phyloP scores from a whole-genome alignment of 305 asterid genomes.

The Solanum hybrid region DNA sequence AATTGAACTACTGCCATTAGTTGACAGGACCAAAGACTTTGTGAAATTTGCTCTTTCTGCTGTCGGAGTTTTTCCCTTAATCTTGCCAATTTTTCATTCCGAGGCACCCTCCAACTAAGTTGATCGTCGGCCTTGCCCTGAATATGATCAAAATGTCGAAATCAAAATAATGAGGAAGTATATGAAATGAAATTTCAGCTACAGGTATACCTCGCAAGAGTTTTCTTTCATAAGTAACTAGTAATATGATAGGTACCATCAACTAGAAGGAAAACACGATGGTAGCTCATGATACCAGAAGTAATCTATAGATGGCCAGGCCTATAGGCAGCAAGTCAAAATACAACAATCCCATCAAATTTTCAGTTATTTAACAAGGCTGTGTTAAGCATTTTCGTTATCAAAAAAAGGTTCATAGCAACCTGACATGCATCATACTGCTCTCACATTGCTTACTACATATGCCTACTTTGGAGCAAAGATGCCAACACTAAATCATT shows the following conservation, averaged over 20 bases:
- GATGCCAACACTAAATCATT: not conserved
- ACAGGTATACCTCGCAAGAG: not conserved
- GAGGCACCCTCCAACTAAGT: constrained; percentile 75
- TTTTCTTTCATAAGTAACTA: not conserved
- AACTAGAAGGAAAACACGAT: not conserved
- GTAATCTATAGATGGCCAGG: not conserved
- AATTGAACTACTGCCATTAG: constrained; percentile 3
- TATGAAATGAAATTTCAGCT: not conserved
- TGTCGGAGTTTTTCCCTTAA: constrained; percentile 65
- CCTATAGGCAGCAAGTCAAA: not conserved
- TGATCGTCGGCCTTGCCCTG: constrained; percentile 99
- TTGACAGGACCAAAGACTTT: constrained; percentile 39
- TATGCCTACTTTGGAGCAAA: not conserved
- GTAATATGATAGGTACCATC: not conserved
- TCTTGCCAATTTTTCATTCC: constrained; percentile 67
- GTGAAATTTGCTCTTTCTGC: constrained; percentile 54
- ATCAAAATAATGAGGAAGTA: not conserved
- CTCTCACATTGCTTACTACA: not conserved
- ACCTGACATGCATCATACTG: not conserved
- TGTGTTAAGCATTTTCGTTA: not conserved
- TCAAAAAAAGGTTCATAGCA: not conserved
- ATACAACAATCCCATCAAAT: not conserved
- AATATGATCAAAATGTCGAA: not conserved
- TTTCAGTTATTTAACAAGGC: not conserved
- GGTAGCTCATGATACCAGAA: not conserved